A percentile compares a stretch with the other conserved stretches of the same genome.
These are phyloP conservation scores for Lecanicillium sp. DNA, from an alignment of 2,329 filamentous ascomycete species.

Conservation along the genomic window DNA sequence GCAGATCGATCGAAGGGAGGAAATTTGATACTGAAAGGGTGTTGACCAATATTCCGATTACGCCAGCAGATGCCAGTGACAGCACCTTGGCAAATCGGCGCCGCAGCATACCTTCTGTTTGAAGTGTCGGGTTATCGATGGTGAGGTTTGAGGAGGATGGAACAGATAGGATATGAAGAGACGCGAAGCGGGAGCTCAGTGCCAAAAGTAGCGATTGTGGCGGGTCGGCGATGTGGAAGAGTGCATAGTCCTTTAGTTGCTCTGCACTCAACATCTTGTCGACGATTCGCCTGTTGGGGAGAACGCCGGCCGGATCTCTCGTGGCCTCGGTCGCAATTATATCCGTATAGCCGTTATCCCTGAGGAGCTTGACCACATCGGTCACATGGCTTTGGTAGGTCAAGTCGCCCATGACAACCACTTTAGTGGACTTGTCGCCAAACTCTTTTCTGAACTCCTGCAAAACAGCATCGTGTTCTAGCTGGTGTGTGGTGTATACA, in stretches of 20 bases:
- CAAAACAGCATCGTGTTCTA: slow-evolving; percentile 55
- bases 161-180: slow-evolving; percentile 72
- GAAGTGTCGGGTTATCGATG: slow-evolving; percentile 39
- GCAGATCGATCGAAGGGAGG: slow-evolving; percentile 67
- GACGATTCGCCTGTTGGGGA: slow-evolving; percentile 76
- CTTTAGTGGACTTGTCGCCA: slow-evolving; percentile 52
- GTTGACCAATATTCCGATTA: slow-evolving; percentile 93
- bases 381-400: slow-evolving; percentile 74
- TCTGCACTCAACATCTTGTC: slow-evolving; percentile 33
- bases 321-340: slow-evolving; percentile 66
- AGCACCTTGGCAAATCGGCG: slow-evolving; percentile 86
- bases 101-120: slow-evolving; percentile 56
- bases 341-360: slow-evolving; percentile 59
- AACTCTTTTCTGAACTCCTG: slow-evolving; percentile 64
- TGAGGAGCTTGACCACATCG: slow-evolving; percentile 48
- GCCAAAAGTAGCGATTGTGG: slow-evolving; percentile 79
- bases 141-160: slow-evolving; percentile 44
- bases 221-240: slow-evolving; percentile 82
- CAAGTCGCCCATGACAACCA: slow-evolving; percentile 84
- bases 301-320: slow-evolving; percentile 69
- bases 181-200: slow-evolving; percentile 72
- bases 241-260: slow-evolving; percentile 59
- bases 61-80: slow-evolving; percentile 68
- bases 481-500: slow-evolving; percentile 70
- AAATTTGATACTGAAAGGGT: slow-evolving; percentile 91